A percentile compares a stretch with the other conserved stretches of the same genome.
These are phyloP conservation scores for Lactarius hatsudake DNA, from an alignment of 768 basidiomycete genomes.

Conservation along the genomic window DNA sequence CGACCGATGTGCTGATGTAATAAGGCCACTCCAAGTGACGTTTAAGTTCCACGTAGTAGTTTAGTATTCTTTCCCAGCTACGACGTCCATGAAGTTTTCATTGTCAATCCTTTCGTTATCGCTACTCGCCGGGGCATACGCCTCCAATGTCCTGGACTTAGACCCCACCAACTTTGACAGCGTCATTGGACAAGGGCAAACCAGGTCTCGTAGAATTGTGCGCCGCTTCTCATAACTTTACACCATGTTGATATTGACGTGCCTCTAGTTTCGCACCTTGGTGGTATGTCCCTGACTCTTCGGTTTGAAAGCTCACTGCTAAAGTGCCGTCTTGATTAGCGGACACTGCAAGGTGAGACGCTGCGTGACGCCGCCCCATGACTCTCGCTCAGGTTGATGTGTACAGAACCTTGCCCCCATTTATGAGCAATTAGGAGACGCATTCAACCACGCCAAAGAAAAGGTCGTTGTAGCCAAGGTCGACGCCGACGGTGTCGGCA, in stretches of 20 bases:
- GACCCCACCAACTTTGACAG: constrained; percentile 70
- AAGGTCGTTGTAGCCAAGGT: constrained; percentile 89
- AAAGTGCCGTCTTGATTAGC: constrained; percentile 36
- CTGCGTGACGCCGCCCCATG: background rate
- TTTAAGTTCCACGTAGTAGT: constrained; percentile 17
- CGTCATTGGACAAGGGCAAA: constrained; percentile 72
- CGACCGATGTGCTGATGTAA: constrained; percentile 12
- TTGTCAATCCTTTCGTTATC: constrained; percentile 55
- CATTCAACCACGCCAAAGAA: constrained; percentile 73
- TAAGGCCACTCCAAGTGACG: background rate
- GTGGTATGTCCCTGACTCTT: constrained; percentile 56
- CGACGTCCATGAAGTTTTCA: constrained; percentile 55
- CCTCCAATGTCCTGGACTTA: constrained; percentile 85
- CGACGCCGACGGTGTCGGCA: constrained; percentile 87
- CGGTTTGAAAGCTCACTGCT: background rate
- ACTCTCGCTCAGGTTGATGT: background rate
- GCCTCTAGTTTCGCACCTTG: constrained; percentile 74
- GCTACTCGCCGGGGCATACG: constrained; percentile 52
- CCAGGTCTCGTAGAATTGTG: constrained; percentile 91
- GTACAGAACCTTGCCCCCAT: constrained; percentile 78
- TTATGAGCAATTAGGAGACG: constrained; percentile 88
- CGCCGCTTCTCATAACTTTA: constrained; percentile 36
- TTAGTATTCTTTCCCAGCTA: background rate
- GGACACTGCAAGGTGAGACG: constrained; percentile 80
- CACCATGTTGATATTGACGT: background rate